A percentile compares a stretch with the other conserved stretches of the same genome.
These are phyloP conservation scores for Xylaria sp. DNA, from an alignment of 2,329 filamentous ascomycete species.

Conservation along the genomic window DNA sequence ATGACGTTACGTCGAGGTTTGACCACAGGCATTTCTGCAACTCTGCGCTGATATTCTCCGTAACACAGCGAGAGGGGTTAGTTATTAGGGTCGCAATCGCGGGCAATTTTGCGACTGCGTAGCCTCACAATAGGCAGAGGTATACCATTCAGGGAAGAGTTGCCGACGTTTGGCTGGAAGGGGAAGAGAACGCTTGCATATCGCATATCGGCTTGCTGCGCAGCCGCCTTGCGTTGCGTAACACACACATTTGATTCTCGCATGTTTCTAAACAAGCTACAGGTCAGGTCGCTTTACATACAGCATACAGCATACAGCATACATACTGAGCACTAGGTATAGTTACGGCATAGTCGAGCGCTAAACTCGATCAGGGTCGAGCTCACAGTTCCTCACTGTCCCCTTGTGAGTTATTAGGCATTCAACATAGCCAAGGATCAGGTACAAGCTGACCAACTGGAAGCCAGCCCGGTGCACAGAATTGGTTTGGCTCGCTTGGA, in stretches of 20 bases:
- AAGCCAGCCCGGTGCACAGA: conserved; percentile 55
- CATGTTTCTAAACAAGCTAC: conserved; percentile 16
- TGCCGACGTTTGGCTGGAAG: conserved; percentile 44
- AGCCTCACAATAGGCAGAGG: conserved; percentile 41
- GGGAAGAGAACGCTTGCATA: conserved; percentile 44
- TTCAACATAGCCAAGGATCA: conserved; percentile 49
- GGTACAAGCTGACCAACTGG: conserved; percentile 57
- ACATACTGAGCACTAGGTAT: conserved; percentile 4
- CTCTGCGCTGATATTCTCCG: conserved; percentile 44
- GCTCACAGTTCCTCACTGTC: conserved; percentile 45
- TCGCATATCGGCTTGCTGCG: conserved; percentile 46
- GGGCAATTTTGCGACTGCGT: conserved; percentile 41
- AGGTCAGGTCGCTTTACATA: neutral
- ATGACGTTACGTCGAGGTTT: conserved; percentile 42
- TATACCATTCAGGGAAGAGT: conserved; percentile 43
- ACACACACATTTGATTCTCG: conserved; percentile 44
- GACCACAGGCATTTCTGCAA: conserved; percentile 34
- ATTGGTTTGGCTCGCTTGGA: conserved; percentile 54
- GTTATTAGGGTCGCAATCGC: conserved; percentile 37
- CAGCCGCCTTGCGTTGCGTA: conserved; percentile 48
- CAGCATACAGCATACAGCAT: too few relatives aligned
- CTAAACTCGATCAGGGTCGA: conserved; percentile 46
- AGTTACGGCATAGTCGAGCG: conserved; percentile 32
- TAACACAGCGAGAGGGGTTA: conserved; percentile 37
- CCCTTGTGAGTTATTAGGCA: conserved; percentile 47